Evolutionary conservation across 176 grass and related monocot species (phyloP).

Genomic region (Lolium perenne): DNA sequence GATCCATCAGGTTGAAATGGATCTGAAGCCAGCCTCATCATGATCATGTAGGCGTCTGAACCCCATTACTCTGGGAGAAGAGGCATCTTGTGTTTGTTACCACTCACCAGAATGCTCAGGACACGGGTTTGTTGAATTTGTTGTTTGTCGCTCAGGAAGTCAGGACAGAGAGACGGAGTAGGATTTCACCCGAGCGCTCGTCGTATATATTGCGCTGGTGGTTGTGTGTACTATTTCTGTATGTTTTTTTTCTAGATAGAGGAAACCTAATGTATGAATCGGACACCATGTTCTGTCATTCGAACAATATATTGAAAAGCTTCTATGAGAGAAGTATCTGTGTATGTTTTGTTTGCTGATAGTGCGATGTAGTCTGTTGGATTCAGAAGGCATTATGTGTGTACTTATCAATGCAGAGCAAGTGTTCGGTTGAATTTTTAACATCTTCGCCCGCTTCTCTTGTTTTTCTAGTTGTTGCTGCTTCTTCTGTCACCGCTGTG

Average conservation of each 20-base stretch:
- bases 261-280: background rate
- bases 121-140: background rate
- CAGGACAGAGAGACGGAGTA: background rate
- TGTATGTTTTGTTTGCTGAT: background rate
- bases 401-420: background rate
- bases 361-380: background rate
- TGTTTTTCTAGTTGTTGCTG: background rate
- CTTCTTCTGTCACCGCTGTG: background rate
- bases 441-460: background rate
- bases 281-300: background rate
- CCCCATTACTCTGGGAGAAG: background rate
- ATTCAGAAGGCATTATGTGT: background rate
- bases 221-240: background rate
- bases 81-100: background rate
- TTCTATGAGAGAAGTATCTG: background rate
- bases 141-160: background rate
- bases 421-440: background rate
- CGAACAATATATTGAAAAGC: no score
- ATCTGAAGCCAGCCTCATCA: constrained; percentile 74
- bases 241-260: background rate
- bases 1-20: constrained; percentile 97
- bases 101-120: background rate
- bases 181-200: background rate
- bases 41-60: constrained; percentile 39
- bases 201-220: background rate